phyloP scores from a whole-genome alignment of 768 basidiomycete genomes.

The Boletus eberwhitei region DNA sequence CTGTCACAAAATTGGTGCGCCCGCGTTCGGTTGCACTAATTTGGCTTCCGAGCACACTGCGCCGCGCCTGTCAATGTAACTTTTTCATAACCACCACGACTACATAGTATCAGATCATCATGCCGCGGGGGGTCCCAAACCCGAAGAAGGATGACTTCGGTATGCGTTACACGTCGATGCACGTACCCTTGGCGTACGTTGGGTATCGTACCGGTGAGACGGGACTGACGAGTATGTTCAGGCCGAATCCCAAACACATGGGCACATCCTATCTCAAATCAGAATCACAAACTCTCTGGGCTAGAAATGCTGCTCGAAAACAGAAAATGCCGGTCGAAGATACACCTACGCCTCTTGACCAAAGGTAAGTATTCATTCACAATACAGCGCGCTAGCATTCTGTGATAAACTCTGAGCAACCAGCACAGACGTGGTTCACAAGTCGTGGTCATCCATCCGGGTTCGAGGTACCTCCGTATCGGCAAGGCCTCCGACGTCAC shows the following conservation, averaged over 20 bases:
- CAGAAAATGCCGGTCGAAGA: conserved; percentile 46
- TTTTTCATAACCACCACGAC: conserved; percentile 1
- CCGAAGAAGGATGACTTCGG: conserved; percentile 79
- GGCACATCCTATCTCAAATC: conserved; percentile 75
- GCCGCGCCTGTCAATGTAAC: not conserved
- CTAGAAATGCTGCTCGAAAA: conserved; percentile 58
- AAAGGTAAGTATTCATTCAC: conserved; percentile 38
- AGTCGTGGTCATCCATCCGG: conserved; percentile 76
- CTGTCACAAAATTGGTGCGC: not conserved
- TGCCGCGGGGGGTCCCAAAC: conserved; percentile 84
- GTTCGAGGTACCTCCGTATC: conserved; percentile 69
- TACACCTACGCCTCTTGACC: conserved; percentile 36
- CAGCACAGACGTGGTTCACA: conserved; percentile 67
- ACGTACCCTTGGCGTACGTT: conserved; percentile 71
- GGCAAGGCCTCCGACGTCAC: conserved; percentile 76
- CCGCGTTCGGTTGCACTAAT: not conserved
- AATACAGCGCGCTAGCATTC: conserved; percentile 6
- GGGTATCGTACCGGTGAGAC: not conserved
- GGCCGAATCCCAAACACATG: conserved; percentile 78
- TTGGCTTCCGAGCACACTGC: conserved; percentile 3
- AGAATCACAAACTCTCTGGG: conserved; percentile 72
- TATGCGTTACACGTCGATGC: conserved; percentile 76
- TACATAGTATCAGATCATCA: conserved; percentile 29
- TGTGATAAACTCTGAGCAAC: conserved; percentile 29
- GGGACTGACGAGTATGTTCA: conserved; percentile 29